phyloP scores from a whole-genome alignment of 176 grass and related monocot genomes.

The Bonia amplexicaulis region DNA sequence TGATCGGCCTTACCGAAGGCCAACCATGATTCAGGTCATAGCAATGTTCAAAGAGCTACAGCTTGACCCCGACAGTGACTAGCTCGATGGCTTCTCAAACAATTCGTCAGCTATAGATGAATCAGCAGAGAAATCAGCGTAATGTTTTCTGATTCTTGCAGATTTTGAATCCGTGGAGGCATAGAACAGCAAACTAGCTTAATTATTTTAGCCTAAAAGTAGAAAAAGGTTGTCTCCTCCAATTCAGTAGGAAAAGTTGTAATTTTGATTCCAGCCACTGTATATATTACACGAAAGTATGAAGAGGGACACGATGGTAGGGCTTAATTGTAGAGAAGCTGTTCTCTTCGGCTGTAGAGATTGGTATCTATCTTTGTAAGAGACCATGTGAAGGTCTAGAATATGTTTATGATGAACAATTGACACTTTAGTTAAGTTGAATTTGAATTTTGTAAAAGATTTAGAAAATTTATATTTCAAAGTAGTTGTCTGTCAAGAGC shows the following conservation, averaged over 20 bases:
- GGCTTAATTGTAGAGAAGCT: neutral
- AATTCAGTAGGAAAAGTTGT: conserved; percentile 23
- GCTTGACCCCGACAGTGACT: conserved; percentile 66
- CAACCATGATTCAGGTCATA: conserved; percentile 99
- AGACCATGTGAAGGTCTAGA: too few relatives aligned
- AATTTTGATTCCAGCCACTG: conserved; percentile 37
- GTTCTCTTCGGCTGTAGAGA: conserved; percentile 1
- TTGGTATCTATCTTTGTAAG: neutral
- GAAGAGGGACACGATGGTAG: neutral
- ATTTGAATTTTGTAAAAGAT: too few relatives aligned
- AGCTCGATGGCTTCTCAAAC: conserved; percentile 61
- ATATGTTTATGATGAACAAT: too few relatives aligned
- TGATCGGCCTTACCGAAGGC: conserved; percentile 60
- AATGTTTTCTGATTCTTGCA: conserved; percentile 18
- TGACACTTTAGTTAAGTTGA: too few relatives aligned
- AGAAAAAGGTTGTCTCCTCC: conserved; percentile 3
- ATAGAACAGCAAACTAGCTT: conserved; percentile 33
- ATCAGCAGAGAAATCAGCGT: conserved; percentile 54
- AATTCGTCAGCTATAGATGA: conserved; percentile 64
- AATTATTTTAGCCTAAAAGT: conserved; percentile 28
- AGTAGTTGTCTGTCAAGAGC: too few relatives aligned
- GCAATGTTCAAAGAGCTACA: conserved; percentile 96
- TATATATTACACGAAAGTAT: conserved; percentile 32
- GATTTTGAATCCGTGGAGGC: conserved; percentile 45
- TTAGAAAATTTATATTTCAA: too few relatives aligned